Evolutionary conservation across 345 rosid species (phyloP), one percentile per base, ranked within the genome.

Genomic region (Punica granatum): DNA sequence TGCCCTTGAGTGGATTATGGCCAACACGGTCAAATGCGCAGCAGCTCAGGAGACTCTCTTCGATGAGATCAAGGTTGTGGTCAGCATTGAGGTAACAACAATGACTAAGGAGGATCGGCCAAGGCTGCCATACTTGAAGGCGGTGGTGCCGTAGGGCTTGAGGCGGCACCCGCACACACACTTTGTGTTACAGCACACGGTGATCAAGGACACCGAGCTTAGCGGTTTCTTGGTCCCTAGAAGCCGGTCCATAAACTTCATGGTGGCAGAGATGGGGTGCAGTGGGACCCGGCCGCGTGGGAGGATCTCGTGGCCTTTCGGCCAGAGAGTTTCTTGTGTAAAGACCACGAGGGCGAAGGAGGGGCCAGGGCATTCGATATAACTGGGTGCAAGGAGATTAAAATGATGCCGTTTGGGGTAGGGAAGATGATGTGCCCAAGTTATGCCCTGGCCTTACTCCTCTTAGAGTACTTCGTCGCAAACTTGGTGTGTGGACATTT

Each of bases 351-450:
- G 13, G 19, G 6, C 8, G 60, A 14, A 25, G 37, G 34, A 30
- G 43, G 7, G 0, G 49, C 28, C 3, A 68, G n/a, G 51, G 63
- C 32, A 18, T 58, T 71, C n/a, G 74, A 71, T 26, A 28, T 71
- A 51, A 70, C 74, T 23, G 74, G 69, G 64, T 64, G 3, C 11
- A 39, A 42, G 68, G 69, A 70, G 64, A 64, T 70, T 8, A 70
- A 70, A 69, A 70, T 70, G 74, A 64, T 70, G 69, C 69, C 74
- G 2, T 70, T 70, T 4, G 69, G 74, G 69, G 74, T 26, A 2
- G 74, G 74, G 53, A 51, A 69, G 69, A 70, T 69, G 35, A 70
- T 64, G 28, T 70, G 64, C 13, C 74, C 69, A 4, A 54, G 25
- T 0, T 53, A 14, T 10, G 63, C 43, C 12, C 54, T 49, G 4